Evolutionary conservation across 2,329 filamentous ascomycete species (phyloP), one percentile per base, ranked within the genome.

Genomic region (Aureobasidium sp.): DNA sequence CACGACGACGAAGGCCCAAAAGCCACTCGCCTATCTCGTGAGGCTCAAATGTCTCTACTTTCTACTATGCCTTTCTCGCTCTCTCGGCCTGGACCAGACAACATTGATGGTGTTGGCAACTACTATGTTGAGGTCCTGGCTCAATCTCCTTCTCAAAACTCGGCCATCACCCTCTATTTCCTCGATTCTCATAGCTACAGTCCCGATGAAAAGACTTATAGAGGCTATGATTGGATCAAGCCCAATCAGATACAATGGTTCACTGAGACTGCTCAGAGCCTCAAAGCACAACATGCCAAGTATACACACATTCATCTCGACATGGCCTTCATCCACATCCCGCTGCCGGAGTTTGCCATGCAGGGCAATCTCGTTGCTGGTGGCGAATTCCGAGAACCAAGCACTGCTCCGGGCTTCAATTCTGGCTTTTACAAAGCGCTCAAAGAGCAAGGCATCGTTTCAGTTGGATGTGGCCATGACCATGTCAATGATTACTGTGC

Each of bases 141-240:
- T 3, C 88, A 88, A 41, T 88, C 89, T 64, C 84, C 78, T 64
- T 90, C 88, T 17, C 86, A 89, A 64, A 92, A 97, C 75, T 95
- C 91, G 1, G 94, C 94, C 5, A 77, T 99, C 56, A 97, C 93
- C 0, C 80, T 99, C n/a, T 99, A 97, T 76, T 81, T 99, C 67
- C 84, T 99, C 48, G 94, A 99, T 75, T 92, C 92, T 0, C 94
- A 99, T 73, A 83, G 89, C 4, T 96, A 97, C 74, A 91, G 90
- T 5, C 92, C 92, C 0, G 89, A 99, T 71, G 91, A 97, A 75
- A 84, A 86, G 62, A 86, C 90, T 64, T 97, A 87, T 73, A 84
- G 86, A n/a, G 94, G 94, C 52, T 99, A 99, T 72, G 93, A 97
- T 76, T 99, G 94, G 94, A 79, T 99, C 71, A 97, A 97, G 77